Base-by-base conservation (phyloP, 352 stramenopile genomes). In the Phytophthora fragariae region DNA sequence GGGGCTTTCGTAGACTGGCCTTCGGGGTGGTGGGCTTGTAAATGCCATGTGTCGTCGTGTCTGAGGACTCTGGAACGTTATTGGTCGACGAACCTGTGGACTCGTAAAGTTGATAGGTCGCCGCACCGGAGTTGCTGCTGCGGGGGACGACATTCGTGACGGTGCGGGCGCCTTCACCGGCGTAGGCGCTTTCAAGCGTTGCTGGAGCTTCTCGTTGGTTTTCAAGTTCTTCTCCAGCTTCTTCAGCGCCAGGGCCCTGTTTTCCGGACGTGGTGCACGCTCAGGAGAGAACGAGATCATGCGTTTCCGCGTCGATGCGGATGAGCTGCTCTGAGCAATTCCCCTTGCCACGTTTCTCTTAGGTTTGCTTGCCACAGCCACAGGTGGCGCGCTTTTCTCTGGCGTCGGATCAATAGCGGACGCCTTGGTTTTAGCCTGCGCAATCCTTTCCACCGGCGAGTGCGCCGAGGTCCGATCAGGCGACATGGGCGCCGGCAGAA, bases 261-360 rank as follows among this genome's bases (percentile, higher is more conserved):
- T 91, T 71, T 88, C 82, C 0, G 77, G 76, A 0, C 79, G 84
- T 29, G 88, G 82, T 8, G 76, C 74, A n/a, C 84, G 83, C 61
- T 92, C 84, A 2, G 86, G 86, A 0, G 86, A 93, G 69, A 92
- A 93, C 5, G 86, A 93, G 49, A 93, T 93, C 86, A 93, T 93
- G 54, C 86, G 86, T 67, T 93, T 93, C 54, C 86, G 78, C 27
- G 80, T 86, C 4, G 83, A 87, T 17, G 84, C 79, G 5, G 78
- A 89, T n/a, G 86, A 92, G 29, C 84, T 83, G 76, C 86, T 93
- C 59, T 92, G 86, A 6, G 86, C 86, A 39, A 93, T 92, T 4
- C 83, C 80, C 5, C 86, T 73, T 11, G 76, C 68, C 14, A 86
- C 73, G 27, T 69, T 69, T 46, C 83, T 89, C 58, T 79, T 82